Conservation (phyloP, 2,329 filamentous ascomycete genomes). For the Talaromyces marneffei region DNA sequence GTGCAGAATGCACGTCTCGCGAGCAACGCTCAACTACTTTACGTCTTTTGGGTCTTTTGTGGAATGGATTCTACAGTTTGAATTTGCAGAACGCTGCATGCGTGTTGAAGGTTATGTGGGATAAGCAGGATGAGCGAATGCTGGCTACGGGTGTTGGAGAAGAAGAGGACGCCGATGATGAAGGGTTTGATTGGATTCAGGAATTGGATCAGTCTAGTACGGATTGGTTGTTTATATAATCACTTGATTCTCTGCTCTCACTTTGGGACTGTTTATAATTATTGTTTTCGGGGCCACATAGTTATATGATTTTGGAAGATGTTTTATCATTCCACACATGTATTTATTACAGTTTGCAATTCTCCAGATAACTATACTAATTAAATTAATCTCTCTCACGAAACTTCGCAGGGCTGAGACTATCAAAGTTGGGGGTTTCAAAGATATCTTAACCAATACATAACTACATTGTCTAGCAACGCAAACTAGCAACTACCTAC, state of each 20-base stretch:
- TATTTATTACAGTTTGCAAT: too few species aligned
- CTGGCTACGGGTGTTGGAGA: background rate
- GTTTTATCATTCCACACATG: too few species aligned
- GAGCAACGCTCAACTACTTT: slow-evolving; percentile 30
- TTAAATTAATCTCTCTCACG: too few species aligned
- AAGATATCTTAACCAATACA: too few species aligned
- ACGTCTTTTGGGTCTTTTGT: slow-evolving; percentile 29
- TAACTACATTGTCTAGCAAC: too few species aligned
- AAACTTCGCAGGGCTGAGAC: too few species aligned
- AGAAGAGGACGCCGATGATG: slow-evolving; percentile 18
- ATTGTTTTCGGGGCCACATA: too few species aligned
- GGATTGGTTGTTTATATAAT: slow-evolving; percentile 39
- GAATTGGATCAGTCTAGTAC: slow-evolving; percentile 35
- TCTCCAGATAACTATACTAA: too few species aligned
- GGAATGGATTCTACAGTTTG: slow-evolving; percentile 32
- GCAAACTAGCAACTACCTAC: too few species aligned
- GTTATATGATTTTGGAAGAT: too few species aligned
- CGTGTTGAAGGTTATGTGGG: slow-evolving; percentile 38
- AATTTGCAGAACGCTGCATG: slow-evolving; percentile 38
- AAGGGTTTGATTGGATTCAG: slow-evolving; percentile 37
- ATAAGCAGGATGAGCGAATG: slow-evolving; percentile 31
- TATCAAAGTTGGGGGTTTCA: too few species aligned
- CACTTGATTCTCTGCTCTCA: background rate
- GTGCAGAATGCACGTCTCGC: slow-evolving; percentile 33
- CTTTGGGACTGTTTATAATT: background rate